These are phyloP conservation scores for Postia placenta DNA, from an alignment of 768 basidiomycete genomes.

Conservation along the genomic window DNA sequence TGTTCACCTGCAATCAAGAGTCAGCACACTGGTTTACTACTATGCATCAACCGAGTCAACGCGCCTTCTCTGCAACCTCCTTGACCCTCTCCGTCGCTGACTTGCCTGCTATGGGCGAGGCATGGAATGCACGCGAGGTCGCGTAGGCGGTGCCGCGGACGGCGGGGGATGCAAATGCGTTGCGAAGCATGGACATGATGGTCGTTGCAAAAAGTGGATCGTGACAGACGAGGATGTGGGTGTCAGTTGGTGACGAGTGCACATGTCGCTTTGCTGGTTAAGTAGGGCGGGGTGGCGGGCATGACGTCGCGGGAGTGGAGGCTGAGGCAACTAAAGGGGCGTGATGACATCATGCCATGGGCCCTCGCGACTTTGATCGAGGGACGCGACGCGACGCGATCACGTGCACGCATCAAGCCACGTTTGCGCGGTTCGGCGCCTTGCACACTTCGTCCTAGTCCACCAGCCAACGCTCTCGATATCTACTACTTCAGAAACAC, in stretches of 20 bases:
- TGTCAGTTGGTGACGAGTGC: neutral
- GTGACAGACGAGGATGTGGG: neutral
- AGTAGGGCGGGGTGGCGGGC: neutral
- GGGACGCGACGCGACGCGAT: neutral
- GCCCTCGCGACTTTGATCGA: neutral
- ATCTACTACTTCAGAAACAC: no score
- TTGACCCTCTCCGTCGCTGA: constrained; percentile 34
- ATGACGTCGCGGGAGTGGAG: neutral
- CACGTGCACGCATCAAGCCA: neutral
- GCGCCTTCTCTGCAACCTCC: constrained; percentile 32
- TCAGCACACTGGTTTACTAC: neutral
- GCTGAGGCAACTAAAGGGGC: neutral
- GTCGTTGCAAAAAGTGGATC: neutral
- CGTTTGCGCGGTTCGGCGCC: neutral
- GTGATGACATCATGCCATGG: neutral
- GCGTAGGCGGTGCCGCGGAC: constrained; percentile 11
- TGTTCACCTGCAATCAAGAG: constrained; percentile 30
- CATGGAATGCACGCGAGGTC: constrained; percentile 22
- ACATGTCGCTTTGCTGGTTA: neutral
- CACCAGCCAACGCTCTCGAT: no score
- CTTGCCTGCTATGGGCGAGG: constrained; percentile 26
- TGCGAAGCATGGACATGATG: constrained; percentile 22
- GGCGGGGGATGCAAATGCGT: constrained; percentile 18
- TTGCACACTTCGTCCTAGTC: no score
- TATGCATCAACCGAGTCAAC: constrained; percentile 1